Conservation (phyloP, 495 filamentous ascomycete species). For the Aspergillus bertholletiae region DNA sequence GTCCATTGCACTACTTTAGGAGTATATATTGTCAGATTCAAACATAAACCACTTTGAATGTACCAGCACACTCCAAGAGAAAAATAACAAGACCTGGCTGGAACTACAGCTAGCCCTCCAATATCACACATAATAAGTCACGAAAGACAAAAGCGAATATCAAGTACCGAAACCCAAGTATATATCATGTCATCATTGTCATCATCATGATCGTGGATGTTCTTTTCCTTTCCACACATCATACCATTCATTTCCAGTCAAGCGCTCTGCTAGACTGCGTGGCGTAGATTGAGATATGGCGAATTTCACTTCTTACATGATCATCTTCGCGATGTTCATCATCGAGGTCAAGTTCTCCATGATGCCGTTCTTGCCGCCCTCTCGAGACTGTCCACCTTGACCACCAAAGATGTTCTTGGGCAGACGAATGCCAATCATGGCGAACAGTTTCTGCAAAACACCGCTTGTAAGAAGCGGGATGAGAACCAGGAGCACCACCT, state of each 20-base stretch:
- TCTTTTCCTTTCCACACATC: constrained; percentile 2
- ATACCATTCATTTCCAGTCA: not conserved
- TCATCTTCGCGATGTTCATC: constrained; percentile 62
- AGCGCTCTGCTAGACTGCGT: no score
- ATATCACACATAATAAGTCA: not conserved
- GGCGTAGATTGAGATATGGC: not conserved
- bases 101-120: constrained; percentile 16
- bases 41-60: not conserved
- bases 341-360: constrained; percentile 46
- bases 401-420: constrained; percentile 53
- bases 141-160: not conserved
- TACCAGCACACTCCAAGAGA: not conserved
- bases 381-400: constrained; percentile 13
- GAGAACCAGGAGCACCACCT: constrained; percentile 80
- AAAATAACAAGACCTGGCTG: not conserved
- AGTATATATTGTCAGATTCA: not conserved
- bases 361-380: constrained; percentile 30
- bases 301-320: constrained; percentile 38
- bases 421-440: constrained; percentile 70
- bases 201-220: constrained; percentile 16
- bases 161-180: not conserved
- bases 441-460: constrained; percentile 66
- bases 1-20: not conserved
- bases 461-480: constrained; percentile 82
- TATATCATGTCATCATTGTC: constrained; percentile 8